Base-by-base conservation (phyloP, 2,329 filamentous ascomycete species). In the Myriangium duriaei region DNA sequence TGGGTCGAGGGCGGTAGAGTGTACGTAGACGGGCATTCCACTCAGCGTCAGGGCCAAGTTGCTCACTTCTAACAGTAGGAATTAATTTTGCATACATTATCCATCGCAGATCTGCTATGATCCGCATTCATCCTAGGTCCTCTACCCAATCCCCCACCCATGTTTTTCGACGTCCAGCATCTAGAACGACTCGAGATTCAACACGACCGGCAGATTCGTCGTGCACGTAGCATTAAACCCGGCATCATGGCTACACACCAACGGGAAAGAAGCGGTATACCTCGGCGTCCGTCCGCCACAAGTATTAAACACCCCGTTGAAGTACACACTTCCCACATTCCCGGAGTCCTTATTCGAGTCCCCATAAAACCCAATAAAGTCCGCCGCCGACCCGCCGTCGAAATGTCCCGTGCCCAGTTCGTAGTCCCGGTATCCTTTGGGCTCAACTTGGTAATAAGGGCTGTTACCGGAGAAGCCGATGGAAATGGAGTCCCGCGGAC, bases 221-320 rank as follows among this genome's bases (percentile, higher is more conserved):
- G 36, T 33, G n/a, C 36, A 39, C 19, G 36, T 39, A 6, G 36
- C 36, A 28, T 39, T 39, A 2, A 17, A 12, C 2, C 36, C 36
- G 3, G 17, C 36, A 28, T 39, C 36, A 29, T 19, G 32, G 13
- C 16, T 11, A 14, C 36, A 39, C 11, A 31, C n/a, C 17, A 39
- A 16, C 16, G 36, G 36, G 18, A 39, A 39, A 11, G n/a, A 32
- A 14, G 14, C 36, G 28, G 30, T 30, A 39, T 39, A 39, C n/a
- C 30, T 32, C 16, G 36, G 36, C 10, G 12, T 18, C 13, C 15
- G 17, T 3, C 36, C 36, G 12, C n/a, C 19, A 33, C 36, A 39
- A 9, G 16, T 9, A 10, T n/a, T 19, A 9, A 7, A 13, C 4
- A 24, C 21, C 10, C 11, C 14, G 11, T 39, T 39, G 11, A 14